Evolutionary conservation across 768 basidiomycete genomes (phyloP).

Genomic region (Gloeophyllum trabeum): DNA sequence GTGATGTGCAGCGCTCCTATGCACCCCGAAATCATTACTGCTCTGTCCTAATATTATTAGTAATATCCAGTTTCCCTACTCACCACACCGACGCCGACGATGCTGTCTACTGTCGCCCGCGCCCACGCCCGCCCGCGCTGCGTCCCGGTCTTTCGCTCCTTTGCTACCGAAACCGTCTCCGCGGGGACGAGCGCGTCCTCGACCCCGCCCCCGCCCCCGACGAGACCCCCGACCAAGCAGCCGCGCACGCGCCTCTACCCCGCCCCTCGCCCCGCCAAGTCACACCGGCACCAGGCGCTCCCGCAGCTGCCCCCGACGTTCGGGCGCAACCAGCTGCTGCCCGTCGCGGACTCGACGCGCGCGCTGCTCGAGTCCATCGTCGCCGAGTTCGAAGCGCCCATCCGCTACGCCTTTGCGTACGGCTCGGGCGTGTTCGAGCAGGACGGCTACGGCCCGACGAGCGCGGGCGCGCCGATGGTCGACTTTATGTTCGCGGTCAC

Average conservation of each 20-base stretch:
- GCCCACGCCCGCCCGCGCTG: constrained; percentile 1
- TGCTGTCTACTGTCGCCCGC: background rate
- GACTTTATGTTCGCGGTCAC: constrained; percentile 97
- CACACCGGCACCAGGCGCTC: constrained; percentile 21
- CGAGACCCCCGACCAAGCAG: constrained; percentile 18
- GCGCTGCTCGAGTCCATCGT: constrained; percentile 76
- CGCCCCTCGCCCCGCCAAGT: constrained; percentile 24
- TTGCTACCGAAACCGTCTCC: constrained; percentile 33
- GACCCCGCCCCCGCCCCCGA: constrained; percentile 22
- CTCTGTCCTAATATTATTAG: too few relatives aligned
- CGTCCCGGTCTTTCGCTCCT: constrained; percentile 28
- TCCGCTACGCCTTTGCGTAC: constrained; percentile 96
- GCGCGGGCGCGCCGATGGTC: constrained; percentile 58
- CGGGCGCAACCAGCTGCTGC: constrained; percentile 72
- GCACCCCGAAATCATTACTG: too few relatives aligned
- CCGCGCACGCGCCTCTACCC: constrained; percentile 27
- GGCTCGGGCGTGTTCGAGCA: constrained; percentile 95
- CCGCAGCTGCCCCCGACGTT: constrained; percentile 59
- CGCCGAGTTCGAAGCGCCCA: constrained; percentile 73
- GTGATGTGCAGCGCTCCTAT: too few relatives aligned
- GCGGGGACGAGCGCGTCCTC: constrained; percentile 22
- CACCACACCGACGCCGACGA: background rate
- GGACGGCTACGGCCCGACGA: constrained; percentile 48
- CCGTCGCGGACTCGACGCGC: constrained; percentile 70
- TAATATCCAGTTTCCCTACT: too few relatives aligned